Evolutionary conservation across 305 asterid genomes (phyloP).

Genomic region (Ilex paraguariensis): DNA sequence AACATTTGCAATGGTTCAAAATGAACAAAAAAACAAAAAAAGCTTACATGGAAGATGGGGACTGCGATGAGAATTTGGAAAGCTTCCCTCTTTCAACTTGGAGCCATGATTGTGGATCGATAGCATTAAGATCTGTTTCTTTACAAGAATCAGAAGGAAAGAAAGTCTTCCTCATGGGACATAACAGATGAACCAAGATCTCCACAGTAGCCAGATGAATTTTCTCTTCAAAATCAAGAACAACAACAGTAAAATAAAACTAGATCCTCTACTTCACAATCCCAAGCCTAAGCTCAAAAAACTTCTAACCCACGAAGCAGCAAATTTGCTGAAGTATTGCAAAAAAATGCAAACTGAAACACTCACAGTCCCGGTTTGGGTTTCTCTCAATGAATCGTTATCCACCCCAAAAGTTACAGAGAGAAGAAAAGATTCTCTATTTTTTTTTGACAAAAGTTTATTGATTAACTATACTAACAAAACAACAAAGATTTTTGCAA

Average conservation of each 20-base stretch:
- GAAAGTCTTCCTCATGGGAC: conserved; percentile 92
- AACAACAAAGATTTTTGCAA: too few species aligned
- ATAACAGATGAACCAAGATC: conserved; percentile 66
- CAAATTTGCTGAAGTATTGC: background rate
- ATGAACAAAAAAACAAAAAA: conserved; percentile 11
- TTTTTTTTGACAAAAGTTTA: too few species aligned
- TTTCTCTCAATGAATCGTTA: too few species aligned
- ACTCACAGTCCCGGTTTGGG: too few species aligned
- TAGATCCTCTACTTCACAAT: background rate
- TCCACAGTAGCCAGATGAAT: conserved; percentile 57
- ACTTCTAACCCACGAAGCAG: background rate
- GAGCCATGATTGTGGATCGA: conserved; percentile 95
- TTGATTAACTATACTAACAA: too few species aligned
- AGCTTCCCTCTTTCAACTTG: conserved; percentile 95
- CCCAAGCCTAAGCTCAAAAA: background rate
- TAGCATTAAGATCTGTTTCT: conserved; percentile 54
- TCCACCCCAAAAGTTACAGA: too few species aligned
- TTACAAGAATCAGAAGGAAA: conserved; percentile 84
- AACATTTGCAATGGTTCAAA: background rate
- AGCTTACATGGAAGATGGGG: conserved; percentile 73
- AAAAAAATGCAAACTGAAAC: too few species aligned
- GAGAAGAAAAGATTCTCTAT: too few species aligned
- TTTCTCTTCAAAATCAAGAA: conserved; percentile 7
- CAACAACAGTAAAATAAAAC: background rate
- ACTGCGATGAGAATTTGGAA: conserved; percentile 48